These are phyloP conservation scores for Mrakia gelida DNA, from an alignment of 768 basidiomycete genomes.

Conservation along the genomic window DNA sequence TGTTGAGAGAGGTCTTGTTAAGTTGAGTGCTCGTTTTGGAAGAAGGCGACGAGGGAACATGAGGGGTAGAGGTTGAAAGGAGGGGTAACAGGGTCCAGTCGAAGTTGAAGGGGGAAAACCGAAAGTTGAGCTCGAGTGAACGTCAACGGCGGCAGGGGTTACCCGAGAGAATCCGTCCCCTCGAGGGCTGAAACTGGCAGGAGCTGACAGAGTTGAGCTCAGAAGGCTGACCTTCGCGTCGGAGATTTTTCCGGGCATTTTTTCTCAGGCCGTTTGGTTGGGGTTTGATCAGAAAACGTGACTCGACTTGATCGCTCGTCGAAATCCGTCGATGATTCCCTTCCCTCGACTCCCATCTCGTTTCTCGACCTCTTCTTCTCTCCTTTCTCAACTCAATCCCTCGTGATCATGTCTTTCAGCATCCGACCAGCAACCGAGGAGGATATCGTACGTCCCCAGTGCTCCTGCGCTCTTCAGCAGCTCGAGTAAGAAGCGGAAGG, in stretches of 20 bases:
- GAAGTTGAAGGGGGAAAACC: background rate
- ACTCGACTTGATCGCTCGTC: background rate
- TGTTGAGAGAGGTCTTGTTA: background rate
- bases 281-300: background rate
- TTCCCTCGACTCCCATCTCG: background rate
- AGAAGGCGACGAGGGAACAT: constrained; percentile 1
- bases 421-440: constrained; percentile 38
- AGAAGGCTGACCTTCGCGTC: no score
- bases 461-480: background rate
- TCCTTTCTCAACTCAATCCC: background rate
- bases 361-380: background rate
- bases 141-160: background rate
- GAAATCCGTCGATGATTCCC: background rate
- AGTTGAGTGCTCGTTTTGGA: background rate
- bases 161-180: no score
- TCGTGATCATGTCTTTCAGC: background rate
- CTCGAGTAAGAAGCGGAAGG: background rate
- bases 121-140: background rate
- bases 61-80: background rate
- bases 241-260: no score
- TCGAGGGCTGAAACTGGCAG: background rate
- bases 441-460: constrained; percentile 33
- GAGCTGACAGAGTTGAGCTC: no score
- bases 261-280: no score
- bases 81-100: background rate